Base-by-base conservation (phyloP, 164 flowering plant genomes). In the Vitis riparia region DNA sequence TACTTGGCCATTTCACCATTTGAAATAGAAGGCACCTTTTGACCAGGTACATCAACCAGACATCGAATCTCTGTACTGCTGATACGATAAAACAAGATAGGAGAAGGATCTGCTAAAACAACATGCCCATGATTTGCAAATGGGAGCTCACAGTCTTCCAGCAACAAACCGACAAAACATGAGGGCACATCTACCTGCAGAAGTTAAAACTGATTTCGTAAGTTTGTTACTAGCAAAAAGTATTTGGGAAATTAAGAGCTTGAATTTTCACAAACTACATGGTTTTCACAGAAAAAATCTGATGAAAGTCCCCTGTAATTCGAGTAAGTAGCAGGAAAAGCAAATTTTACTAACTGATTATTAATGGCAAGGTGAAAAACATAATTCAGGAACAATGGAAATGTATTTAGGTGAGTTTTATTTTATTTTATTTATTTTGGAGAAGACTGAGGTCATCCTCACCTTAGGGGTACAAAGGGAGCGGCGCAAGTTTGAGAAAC, bases 1-100 rank as follows among this genome's bases (percentile, higher is more conserved):
- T 93, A 93, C 23, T 86, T 82, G 51, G 84, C 87, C 97, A 93
- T 86, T 80, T 93, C 97, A 53, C 98, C 98, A 74, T 79, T 93
- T 55, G 97, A 84, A 77, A 93, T 76, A 47, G 97, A 91, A 17
- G 98, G 98, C 60, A 93, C 93, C 75, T 84, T 93, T 78, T 91
- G 87, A 51, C 98, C 98, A 70, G 98, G 97, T 44, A 93, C 92
- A 80, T 93, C 98, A 78, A 93, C 98, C 77, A 93, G 84, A 75
- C 98, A 93, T 51, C 98, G 89, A 71, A 93, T 74, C 78, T 93
- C 98, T 29, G 87, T 87, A 62, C 96, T 84, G 67, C 98, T 91
- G 67, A 94, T 94, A 9, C 84, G 98, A 82, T 94, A 94, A 63
- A 92, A 88, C 77, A 94, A 79, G 69, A 94, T 84, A 5, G 97